A percentile compares a stretch with the other conserved stretches of the same genome.
Conservation (phyloP, 2,329 filamentous ascomycete species). For the Metarhizium rileyi region DNA sequence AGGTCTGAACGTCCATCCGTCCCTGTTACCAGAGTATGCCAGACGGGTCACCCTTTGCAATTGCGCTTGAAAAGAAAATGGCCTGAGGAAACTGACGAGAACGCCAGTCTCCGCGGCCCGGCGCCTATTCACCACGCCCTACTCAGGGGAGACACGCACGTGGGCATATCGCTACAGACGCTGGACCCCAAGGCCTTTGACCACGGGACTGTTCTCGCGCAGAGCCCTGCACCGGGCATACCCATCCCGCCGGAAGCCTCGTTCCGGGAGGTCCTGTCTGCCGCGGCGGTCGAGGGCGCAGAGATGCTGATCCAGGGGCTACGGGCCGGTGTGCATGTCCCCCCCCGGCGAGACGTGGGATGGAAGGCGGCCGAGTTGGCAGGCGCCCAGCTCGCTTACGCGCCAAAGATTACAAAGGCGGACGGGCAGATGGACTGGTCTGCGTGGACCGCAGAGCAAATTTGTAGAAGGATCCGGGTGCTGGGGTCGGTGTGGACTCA, state of each 20-base stretch:
- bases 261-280: conserved; percentile 27
- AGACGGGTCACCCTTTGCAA: neutral
- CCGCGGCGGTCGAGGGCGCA: conserved; percentile 57
- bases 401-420: conserved; percentile 61
- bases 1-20: conserved; percentile 89
- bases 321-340: conserved; percentile 51
- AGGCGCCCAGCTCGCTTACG: conserved; percentile 33
- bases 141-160: conserved; percentile 46
- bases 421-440: conserved; percentile 55
- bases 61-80: too few relatives aligned
- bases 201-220: conserved; percentile 63
- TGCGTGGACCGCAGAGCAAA: conserved; percentile 39
- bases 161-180: conserved; percentile 81
- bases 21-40: conserved; percentile 69
- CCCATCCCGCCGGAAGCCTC: conserved; percentile 35
- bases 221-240: conserved; percentile 53
- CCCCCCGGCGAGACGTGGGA: conserved; percentile 38
- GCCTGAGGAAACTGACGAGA: too few relatives aligned
- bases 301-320: conserved; percentile 61
- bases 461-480: conserved; percentile 47
- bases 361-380: conserved; percentile 9
- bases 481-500: conserved; percentile 58
- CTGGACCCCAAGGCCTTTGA: conserved; percentile 71
- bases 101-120: conserved; percentile 64
- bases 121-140: conserved; percentile 84